Base-by-base conservation (phyloP, 305 asterid species). In the Fraxinus velutina region DNA sequence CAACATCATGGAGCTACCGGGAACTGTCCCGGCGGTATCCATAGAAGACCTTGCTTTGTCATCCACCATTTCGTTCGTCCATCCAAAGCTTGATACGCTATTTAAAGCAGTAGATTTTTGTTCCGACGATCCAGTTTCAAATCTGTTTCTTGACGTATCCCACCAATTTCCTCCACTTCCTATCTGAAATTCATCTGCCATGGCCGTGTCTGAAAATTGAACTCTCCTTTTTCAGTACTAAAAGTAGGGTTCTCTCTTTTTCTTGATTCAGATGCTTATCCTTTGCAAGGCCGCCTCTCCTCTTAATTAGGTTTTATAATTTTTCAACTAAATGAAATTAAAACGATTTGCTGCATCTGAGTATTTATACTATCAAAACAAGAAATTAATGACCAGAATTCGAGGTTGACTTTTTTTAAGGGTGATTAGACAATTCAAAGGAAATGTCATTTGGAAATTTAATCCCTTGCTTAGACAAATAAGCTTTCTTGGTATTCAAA, bases 131-230 rank as follows among this genome's bases (percentile, higher is more conserved):
- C 83, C 71, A 0, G 91, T 81, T 27, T 87, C 91, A 73, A 85
- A 90, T 81, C 94, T 86, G 78, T 82, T 90, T 75, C 97, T 80
- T 1, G 95, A 72, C 4, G 93, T 13, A 57, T 91, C 97, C 99
- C 99, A 93, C 99, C 99, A 95, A 88, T 87, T 91, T 17, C 62
- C 62, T 52, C 92, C 92, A 42, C 89, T 89, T 21, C 99, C 98
- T 4, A 90, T 82, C 77, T 93, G 97, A 84, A 90, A 95, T 33
- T 94, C 98, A 52, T 95, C 99, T 2, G 93, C 95, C 99, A 95
- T 95, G 80, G 84, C 79, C 55, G 17, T 15, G 47, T 30, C 52
- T 52, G 74, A 15, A 76, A 76, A 27, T 52, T 47, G 36, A 70
- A 47, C 27, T 68, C 32, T 29, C 15, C 33, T 27, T 34, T 55